Percentiles rank a stretch among this genome's conserved stretches.
These are phyloP conservation scores for Naganishia onofrii DNA, from an alignment of 768 basidiomycete species.

Conservation along the genomic window DNA sequence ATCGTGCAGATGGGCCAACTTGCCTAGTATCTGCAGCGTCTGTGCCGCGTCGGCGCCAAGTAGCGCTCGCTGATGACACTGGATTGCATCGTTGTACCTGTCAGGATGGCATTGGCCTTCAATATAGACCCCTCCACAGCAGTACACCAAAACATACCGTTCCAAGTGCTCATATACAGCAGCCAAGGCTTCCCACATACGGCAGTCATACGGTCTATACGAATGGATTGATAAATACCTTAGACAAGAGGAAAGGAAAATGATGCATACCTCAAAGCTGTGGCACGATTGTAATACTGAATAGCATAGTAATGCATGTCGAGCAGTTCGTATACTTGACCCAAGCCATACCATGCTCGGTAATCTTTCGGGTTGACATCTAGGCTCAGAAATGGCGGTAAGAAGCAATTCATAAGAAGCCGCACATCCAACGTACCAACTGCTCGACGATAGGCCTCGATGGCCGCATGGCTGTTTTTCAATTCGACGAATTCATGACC, in stretches of 20 bases:
- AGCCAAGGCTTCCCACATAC: conserved; percentile 93
- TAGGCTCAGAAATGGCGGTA: conserved; percentile 45
- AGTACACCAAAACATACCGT: conserved; percentile 58
- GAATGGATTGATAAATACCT: conserved; percentile 25
- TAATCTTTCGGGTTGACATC: conserved; percentile 97
- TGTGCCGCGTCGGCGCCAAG: conserved; percentile 48
- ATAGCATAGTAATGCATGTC: conserved; percentile 96
- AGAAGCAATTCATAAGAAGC: background rate
- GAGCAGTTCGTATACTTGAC: conserved; percentile 93
- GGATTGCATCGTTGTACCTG: conserved; percentile 77
- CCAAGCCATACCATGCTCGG: conserved; percentile 96
- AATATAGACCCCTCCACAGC: background rate
- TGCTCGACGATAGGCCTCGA: conserved; percentile 93
- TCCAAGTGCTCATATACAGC: conserved; percentile 90
- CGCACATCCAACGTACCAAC: conserved; percentile 63
- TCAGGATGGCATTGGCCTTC: conserved; percentile 45
- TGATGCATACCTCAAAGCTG: conserved; percentile 68
- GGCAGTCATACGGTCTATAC: conserved; percentile 83
- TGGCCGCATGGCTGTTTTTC: conserved; percentile 98
- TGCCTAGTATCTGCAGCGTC: conserved; percentile 45
- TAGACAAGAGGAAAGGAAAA: background rate
- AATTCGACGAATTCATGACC: conserved; percentile 98
- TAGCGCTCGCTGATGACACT: conserved; percentile 85
- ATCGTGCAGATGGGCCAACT: conserved; percentile 47
- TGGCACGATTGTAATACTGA: conserved; percentile 94